Evolutionary conservation across 1,139 yeast genomes (phyloP).

Genomic region (Candida pseudocylindracea): DNA sequence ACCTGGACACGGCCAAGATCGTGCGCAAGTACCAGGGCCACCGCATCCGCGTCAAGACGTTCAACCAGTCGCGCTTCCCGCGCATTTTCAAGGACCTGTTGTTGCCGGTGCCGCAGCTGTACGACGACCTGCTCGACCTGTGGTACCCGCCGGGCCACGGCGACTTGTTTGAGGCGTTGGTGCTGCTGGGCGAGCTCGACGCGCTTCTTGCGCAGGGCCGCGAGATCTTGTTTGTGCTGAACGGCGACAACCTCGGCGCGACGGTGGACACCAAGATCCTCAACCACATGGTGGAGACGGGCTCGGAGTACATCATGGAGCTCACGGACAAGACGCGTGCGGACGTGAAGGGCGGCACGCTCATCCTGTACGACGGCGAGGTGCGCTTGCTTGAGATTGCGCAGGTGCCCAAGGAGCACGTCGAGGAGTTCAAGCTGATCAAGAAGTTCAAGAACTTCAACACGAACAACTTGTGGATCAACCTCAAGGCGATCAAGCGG

Average conservation of each 20-base stretch:
- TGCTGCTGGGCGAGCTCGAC: conserved; percentile 82
- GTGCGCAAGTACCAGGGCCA: conserved; percentile 95
- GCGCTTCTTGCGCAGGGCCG: conserved; percentile 81
- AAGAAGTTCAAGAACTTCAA: conserved; percentile 96
- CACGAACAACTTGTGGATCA: conserved; percentile 96
- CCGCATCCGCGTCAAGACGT: conserved; percentile 84
- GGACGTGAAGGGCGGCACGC: conserved; percentile 98
- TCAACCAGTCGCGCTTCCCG: conserved; percentile 94
- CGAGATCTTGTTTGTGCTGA: conserved; percentile 85
- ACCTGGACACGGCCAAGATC: conserved; percentile 84
- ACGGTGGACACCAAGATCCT: conserved; percentile 85
- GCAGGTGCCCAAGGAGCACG: conserved; percentile 97
- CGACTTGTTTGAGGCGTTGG: conserved; percentile 80
- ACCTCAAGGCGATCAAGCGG: conserved; percentile 82
- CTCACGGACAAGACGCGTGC: conserved; percentile 97
- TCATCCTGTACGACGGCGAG: conserved; percentile 87
- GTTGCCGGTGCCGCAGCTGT: conserved; percentile 74
- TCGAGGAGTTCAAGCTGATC: conserved; percentile 93
- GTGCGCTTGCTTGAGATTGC: conserved; percentile 93
- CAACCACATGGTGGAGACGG: conserved; percentile 81
- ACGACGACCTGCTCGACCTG: conserved; percentile 52
- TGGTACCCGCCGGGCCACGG: conserved; percentile 99
- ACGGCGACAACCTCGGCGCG: conserved; percentile 97
- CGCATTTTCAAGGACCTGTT: conserved; percentile 87
- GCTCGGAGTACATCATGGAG: conserved; percentile 93